Evolutionary conservation across 768 basidiomycete genomes (phyloP).

Genomic region (Podaxis sp.): DNA sequence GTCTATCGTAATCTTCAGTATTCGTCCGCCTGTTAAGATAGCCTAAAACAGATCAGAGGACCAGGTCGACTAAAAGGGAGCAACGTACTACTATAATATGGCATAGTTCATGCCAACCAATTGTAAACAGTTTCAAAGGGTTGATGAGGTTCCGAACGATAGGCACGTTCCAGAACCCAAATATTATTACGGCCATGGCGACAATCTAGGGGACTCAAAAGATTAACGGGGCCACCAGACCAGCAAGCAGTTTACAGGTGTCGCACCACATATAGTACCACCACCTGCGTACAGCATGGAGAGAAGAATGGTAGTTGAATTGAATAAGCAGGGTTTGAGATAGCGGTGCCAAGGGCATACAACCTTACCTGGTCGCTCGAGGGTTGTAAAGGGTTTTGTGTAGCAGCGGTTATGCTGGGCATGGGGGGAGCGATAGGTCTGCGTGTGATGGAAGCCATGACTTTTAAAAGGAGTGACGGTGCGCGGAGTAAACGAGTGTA

Average conservation of each 20-base stretch:
- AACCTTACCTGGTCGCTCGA: conserved; percentile 69
- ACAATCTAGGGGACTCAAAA: conserved; percentile 52
- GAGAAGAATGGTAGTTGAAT: conserved; percentile 23
- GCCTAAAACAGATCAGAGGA: conserved; percentile 43
- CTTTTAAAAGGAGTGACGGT: conserved; percentile 10
- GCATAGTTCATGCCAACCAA: conserved; percentile 87
- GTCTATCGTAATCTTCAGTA: conserved; percentile 81
- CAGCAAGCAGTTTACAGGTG: conserved; percentile 11
- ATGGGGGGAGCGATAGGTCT: conserved; percentile 46
- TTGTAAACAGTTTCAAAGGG: conserved; percentile 84
- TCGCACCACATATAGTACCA: conserved; percentile 76
- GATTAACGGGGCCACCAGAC: not conserved
- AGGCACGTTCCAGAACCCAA: conserved; percentile 87
- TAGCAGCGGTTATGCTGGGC: conserved; percentile 32
- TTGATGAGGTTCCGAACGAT: conserved; percentile 76
- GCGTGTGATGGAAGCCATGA: conserved; percentile 28
- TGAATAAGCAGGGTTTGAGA: conserved; percentile 19
- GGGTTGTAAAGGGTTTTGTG: conserved; percentile 51
- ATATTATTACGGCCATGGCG: conserved; percentile 83
- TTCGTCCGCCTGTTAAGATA: conserved; percentile 75
- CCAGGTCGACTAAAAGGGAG: not conserved
- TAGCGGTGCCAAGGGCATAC: conserved; percentile 14
- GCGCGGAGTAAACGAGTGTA: conserved; percentile 10
- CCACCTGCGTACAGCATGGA: conserved; percentile 46
- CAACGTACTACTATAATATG: conserved; percentile 72